A percentile compares a stretch with the other conserved stretches of the same genome.
phyloP scores from a whole-genome alignment of 1,284 basidiomycete species.

The Waitea zeae region DNA sequence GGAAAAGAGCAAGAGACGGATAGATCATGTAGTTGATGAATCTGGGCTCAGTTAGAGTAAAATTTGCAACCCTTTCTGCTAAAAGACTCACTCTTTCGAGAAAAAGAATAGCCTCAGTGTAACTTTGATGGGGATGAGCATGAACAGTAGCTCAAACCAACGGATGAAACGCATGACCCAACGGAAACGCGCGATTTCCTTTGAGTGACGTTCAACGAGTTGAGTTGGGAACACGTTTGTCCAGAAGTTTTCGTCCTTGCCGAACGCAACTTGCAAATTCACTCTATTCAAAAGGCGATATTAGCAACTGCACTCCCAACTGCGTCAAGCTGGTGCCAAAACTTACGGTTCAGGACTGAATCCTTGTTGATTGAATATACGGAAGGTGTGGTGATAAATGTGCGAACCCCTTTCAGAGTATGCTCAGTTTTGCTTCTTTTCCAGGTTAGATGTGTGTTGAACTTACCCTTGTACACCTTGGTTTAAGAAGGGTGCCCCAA shows the following conservation, averaged over 20 bases:
- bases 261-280: constrained; percentile 26
- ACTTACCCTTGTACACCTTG: constrained; percentile 20
- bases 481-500: constrained; percentile 20
- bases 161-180: constrained; percentile 19
- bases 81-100: constrained; percentile 15
- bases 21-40: constrained; percentile 9
- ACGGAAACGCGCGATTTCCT: constrained; percentile 25
- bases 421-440: constrained; percentile 1
- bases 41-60: constrained; percentile 1
- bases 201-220: constrained; percentile 18
- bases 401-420: constrained; percentile 13
- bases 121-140: constrained; percentile 24
- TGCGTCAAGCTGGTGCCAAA: background rate
- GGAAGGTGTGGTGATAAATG: constrained; percentile 22
- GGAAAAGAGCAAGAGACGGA: constrained; percentile 5
- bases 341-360: constrained; percentile 13
- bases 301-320: background rate
- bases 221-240: constrained; percentile 26
- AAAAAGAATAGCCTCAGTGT: constrained; percentile 24
- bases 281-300: constrained; percentile 11
- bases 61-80: background rate
- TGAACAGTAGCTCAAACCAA: constrained; percentile 21
- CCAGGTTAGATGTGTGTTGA: background rate
- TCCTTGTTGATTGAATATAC: constrained; percentile 20
- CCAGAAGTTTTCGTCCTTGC: constrained; percentile 27